Evolutionary conservation across 2,329 filamentous ascomycete genomes (phyloP).

Genomic region (Aspergillus glaucus): DNA sequence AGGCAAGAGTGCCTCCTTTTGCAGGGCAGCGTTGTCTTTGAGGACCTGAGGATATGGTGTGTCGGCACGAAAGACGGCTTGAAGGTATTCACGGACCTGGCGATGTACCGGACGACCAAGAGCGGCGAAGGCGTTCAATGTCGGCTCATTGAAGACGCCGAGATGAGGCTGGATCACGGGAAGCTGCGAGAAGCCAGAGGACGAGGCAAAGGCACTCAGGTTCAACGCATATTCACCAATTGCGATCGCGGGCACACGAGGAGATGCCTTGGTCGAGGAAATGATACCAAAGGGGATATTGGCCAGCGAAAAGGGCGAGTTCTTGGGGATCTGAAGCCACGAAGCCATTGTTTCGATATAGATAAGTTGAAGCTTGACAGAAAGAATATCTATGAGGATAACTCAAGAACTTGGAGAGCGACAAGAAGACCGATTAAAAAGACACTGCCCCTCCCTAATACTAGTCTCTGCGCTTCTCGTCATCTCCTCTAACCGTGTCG

Average conservation of each 20-base stretch:
- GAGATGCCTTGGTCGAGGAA: constrained; percentile 51
- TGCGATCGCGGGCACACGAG: constrained; percentile 61
- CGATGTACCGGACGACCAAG: constrained; percentile 63
- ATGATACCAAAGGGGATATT: constrained; percentile 84
- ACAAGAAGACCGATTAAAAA: constrained; percentile 4
- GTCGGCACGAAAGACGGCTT: constrained; percentile 56
- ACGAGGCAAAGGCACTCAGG: constrained; percentile 55
- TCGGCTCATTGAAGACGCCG: constrained; percentile 57
- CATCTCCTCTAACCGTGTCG: background rate
- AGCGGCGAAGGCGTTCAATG: constrained; percentile 67
- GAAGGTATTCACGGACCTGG: constrained; percentile 63
- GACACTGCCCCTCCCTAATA: background rate
- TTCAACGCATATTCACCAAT: constrained; percentile 69
- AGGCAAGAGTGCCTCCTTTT: constrained; percentile 53
- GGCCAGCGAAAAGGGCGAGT: constrained; percentile 65
- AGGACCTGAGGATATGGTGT: constrained; percentile 57
- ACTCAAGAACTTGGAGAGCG: background rate
- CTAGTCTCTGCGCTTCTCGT: background rate
- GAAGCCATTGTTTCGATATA: constrained; percentile 38
- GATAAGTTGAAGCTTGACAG: constrained; percentile 3
- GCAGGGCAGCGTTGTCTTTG: constrained; percentile 54
- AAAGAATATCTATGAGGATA: background rate
- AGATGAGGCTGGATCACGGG: constrained; percentile 53
- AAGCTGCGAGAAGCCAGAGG: constrained; percentile 55
- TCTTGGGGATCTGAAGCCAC: constrained; percentile 55